Evolutionary conservation across 2,329 filamentous ascomycete species (phyloP).

Genomic region (Aureobasidium pullulans): DNA sequence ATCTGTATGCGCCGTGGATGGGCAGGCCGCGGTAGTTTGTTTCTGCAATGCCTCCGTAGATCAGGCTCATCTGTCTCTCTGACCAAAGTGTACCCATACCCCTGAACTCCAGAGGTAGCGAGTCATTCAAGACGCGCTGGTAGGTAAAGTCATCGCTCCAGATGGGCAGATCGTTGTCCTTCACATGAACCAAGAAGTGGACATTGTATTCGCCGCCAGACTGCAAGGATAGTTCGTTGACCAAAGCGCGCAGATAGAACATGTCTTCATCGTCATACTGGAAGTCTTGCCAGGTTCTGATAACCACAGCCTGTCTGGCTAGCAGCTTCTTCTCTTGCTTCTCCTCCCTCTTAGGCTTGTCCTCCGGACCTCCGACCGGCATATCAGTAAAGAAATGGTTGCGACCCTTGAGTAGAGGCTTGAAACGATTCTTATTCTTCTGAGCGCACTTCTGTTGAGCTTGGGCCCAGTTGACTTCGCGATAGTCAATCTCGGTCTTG

Average conservation of each 20-base stretch:
- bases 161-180: constrained; percentile 69
- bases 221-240: constrained; percentile 67
- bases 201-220: constrained; percentile 77
- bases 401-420: constrained; percentile 27
- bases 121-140: constrained; percentile 52
- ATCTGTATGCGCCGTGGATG: constrained; percentile 61
- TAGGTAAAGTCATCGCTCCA: constrained; percentile 73
- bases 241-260: constrained; percentile 71
- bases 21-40: constrained; percentile 51
- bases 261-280: constrained; percentile 72
- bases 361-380: constrained; percentile 24
- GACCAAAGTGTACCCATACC: constrained; percentile 48
- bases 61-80: constrained; percentile 47
- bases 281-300: constrained; percentile 77
- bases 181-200: constrained; percentile 79
- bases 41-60: constrained; percentile 45
- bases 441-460: constrained; percentile 66
- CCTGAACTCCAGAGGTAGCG: constrained; percentile 42
- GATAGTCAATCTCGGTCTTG: constrained; percentile 66
- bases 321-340: constrained; percentile 28
- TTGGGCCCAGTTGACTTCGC: constrained; percentile 69
- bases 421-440: constrained; percentile 64
- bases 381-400: constrained; percentile 36
- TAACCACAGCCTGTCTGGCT: constrained; percentile 66
- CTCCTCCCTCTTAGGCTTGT: constrained; percentile 15